A percentile compares a stretch with the other conserved stretches of the same genome.
Conservation (phyloP, 371 early-diverging fungal species). For the Mortierella sp. region DNA sequence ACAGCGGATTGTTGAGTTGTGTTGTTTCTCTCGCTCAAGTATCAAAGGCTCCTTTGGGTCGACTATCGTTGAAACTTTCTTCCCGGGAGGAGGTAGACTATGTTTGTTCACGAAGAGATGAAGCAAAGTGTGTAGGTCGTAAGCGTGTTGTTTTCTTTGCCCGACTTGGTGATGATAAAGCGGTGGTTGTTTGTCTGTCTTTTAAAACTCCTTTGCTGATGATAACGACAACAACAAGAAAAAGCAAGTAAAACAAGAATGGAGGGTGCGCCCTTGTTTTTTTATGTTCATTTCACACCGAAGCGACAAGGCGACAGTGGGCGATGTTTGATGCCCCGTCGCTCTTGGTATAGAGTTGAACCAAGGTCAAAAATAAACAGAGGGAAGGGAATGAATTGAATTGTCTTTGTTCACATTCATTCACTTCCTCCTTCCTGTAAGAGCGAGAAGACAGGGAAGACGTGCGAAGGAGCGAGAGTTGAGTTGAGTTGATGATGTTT, state of each 20-base stretch:
- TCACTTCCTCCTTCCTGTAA: not conserved
- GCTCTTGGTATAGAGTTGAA: not conserved
- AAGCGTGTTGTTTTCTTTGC: slow-evolving; percentile 8
- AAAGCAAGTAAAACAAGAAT: no score
- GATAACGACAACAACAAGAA: not conserved
- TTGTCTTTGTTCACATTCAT: no score
- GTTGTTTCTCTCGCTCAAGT: not conserved
- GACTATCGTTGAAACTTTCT: not conserved
- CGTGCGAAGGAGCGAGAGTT: no score
- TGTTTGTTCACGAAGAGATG: not conserved
- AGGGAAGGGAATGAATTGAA: no score
- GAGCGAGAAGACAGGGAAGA: not conserved
- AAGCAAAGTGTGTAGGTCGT: not conserved
- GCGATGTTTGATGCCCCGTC: not conserved
- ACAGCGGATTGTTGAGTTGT: not conserved
- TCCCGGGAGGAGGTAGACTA: not conserved
- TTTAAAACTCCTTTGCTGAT: not conserved
- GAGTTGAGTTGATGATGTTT: no score
- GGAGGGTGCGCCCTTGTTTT: not conserved
- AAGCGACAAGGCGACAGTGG: no score
- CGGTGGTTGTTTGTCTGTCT: not conserved
- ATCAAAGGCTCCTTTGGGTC: not conserved
- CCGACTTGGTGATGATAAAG: not conserved
- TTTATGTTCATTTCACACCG: not conserved
- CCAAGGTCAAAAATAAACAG: not conserved